These are phyloP conservation scores for Yarrowia galli DNA, from an alignment of 1,139 yeast genomes.

Conservation along the genomic window DNA sequence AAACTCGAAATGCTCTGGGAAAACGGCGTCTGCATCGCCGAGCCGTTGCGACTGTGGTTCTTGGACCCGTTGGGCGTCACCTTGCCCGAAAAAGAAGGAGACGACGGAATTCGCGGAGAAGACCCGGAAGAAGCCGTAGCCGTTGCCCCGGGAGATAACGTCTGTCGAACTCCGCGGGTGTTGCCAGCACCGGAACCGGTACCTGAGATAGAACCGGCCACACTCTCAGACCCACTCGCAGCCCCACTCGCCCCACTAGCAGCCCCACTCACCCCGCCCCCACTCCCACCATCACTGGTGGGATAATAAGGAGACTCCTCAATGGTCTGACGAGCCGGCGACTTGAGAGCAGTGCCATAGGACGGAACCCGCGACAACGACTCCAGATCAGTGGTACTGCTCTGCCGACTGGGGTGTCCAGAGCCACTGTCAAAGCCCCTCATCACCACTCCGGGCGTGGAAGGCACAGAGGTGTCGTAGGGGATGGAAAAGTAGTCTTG, in stretches of 20 bases:
- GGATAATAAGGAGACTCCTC: constrained; percentile 39
- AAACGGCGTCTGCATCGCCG: constrained; percentile 29
- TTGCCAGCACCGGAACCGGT: not conserved
- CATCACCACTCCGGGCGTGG: constrained; percentile 42
- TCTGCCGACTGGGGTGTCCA: not conserved
- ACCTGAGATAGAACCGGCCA: no score
- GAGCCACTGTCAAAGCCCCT: constrained; percentile 18
- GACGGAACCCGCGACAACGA: constrained; percentile 78
- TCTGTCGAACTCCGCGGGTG: not conserved
- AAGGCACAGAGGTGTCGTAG: constrained; percentile 39
- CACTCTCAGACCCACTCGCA: no score
- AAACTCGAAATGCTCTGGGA: constrained; percentile 35
- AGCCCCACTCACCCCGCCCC: no score
- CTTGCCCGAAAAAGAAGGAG: constrained; percentile 23
- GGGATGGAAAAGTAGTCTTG: constrained; percentile 29
- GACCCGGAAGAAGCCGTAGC: not conserved
- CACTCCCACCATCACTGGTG: constrained; percentile 1
- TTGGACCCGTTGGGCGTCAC: constrained; percentile 31
- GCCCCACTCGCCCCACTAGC: no score
- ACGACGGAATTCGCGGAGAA: constrained; percentile 39
- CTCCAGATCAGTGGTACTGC: constrained; percentile 54
- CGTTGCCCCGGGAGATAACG: constrained; percentile 2
- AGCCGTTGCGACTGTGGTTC: constrained; percentile 24
- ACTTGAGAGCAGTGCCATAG: constrained; percentile 68
- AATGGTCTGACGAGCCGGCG: constrained; percentile 31